Evolutionary conservation across 78 protist genomes (phyloP), one percentile per base, ranked within the genome.

Genomic region (Anaeramoeba flamelloides): DNA sequence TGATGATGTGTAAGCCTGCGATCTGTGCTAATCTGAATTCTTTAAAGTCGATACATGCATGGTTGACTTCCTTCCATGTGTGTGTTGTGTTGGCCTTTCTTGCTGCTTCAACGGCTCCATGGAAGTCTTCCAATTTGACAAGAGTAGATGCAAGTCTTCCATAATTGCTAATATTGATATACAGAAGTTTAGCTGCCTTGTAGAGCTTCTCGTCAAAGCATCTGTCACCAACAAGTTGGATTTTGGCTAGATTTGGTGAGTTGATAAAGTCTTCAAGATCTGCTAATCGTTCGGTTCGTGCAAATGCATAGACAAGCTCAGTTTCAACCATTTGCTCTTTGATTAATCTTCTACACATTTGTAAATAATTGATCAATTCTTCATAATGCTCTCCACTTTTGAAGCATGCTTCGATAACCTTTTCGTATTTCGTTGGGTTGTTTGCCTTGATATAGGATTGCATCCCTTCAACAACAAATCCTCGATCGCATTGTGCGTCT

Each of bases 41-140:
- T 40, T 69, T n/a, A 4, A 85, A 92, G 30, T 91, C 95, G 39
- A 98, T 95, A 83, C 99, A 97, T 33, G 98, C 94, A 0, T 83
- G 77, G 82, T 77, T 39, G 37, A 98, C 98, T 76, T 97, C 99
- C 84, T 89, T 91, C 99, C 99, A 98, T 0, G 97, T 91, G 77
- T 85, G 77, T 82, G 88, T 87, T 83, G 83, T 76, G 89, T 89
- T 89, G 88, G 99, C 99, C 81, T 95, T 92, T 86, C 94, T 89
- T 0, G 99, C 99, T 8, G 98, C 90, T 17, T 97, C 99, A 30
- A 98, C 97, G 3, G 99, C 99, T 17, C 84, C 93, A 81, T 88
- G 92, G 81, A 39, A 77, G n/a, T 90, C 90, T 36, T 82, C 85
- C 36, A 97, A 88, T 78, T 80, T 76, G 64, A 97, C 92, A 31